Evolutionary conservation across 495 filamentous ascomycete genomes (phyloP).

Genomic region (Elaphomyces granulatus): DNA sequence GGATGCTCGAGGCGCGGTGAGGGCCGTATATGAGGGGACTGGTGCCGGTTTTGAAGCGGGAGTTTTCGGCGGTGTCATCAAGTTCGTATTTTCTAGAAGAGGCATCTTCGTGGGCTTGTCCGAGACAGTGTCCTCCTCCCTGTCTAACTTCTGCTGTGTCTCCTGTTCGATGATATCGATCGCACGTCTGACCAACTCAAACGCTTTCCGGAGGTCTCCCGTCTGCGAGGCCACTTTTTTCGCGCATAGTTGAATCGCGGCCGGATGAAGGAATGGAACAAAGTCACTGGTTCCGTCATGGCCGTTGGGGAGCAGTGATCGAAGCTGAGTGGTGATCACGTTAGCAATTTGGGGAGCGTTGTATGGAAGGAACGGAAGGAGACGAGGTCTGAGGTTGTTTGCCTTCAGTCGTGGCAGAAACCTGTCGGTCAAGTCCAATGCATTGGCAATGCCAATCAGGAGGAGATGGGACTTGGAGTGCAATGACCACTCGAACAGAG

Average conservation of each 20-base stretch:
- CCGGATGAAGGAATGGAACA: conserved; percentile 81
- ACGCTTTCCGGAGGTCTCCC: conserved; percentile 88
- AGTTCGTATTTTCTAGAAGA: conserved; percentile 53
- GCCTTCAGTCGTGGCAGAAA: conserved; percentile 90
- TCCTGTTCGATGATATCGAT: conserved; percentile 84
- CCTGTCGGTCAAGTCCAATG: conserved; percentile 86
- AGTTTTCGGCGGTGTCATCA: conserved; percentile 41
- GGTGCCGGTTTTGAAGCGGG: conserved; percentile 17
- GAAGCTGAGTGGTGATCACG: conserved; percentile 73
- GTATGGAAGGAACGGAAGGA: conserved; percentile 90
- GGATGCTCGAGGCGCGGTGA: conserved; percentile 77
- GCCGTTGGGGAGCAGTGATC: conserved; percentile 44
- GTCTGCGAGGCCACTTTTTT: conserved; percentile 90
- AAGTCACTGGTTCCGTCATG: conserved; percentile 39
- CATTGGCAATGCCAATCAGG: conserved; percentile 90
- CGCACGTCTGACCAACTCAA: conserved; percentile 80
- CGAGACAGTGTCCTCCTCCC: conserved; percentile 14
- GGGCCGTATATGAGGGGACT: conserved; percentile 41
- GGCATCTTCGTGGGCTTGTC: conserved; percentile 38
- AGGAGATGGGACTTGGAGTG: conserved; percentile 60
- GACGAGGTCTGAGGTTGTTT: conserved; percentile 72
- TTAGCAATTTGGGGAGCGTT: conserved; percentile 75
- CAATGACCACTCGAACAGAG: conserved; percentile 87
- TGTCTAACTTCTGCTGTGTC: conserved; percentile 37
- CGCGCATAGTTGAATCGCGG: conserved; percentile 81